These are phyloP conservation scores for Ganoderma multipileum DNA, from an alignment of 1,284 basidiomycete species.

Conservation along the genomic window DNA sequence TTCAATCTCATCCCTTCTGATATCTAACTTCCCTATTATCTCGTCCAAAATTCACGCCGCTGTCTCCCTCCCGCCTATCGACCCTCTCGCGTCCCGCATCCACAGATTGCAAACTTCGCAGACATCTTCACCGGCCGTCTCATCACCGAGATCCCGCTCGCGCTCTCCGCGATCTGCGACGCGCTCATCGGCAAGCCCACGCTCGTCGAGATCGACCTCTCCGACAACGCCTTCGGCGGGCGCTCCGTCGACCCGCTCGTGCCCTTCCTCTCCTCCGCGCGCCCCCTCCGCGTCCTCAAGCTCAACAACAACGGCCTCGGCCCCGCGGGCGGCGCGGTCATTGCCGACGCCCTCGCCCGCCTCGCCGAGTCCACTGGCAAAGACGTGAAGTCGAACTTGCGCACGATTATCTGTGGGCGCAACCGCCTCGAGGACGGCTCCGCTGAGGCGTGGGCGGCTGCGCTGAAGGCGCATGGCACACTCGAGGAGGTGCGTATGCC, in stretches of 20 bases:
- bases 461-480: slow-evolving; percentile 85
- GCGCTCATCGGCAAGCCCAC: slow-evolving; percentile 83
- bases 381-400: slow-evolving; percentile 69
- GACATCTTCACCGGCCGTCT: slow-evolving; percentile 98
- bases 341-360: slow-evolving; percentile 85
- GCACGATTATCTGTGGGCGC: slow-evolving; percentile 90
- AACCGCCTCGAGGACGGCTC: slow-evolving; percentile 95
- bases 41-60: slow-evolving; percentile 5
- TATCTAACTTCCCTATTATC: slow-evolving; percentile 6
- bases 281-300: slow-evolving; percentile 82
- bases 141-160: slow-evolving; percentile 94
- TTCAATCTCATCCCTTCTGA: slow-evolving; percentile 3
- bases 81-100: slow-evolving; percentile 3
- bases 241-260: slow-evolving; percentile 96
- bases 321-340: slow-evolving; percentile 86
- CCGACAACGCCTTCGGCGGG: slow-evolving; percentile 97
- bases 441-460: slow-evolving; percentile 84
- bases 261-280: slow-evolving; percentile 85
- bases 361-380: slow-evolving; percentile 77
- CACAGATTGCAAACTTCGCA: slow-evolving; percentile 91
- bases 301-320: slow-evolving; percentile 99
- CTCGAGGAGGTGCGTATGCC: slow-evolving; percentile 91
- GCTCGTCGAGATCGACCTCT: slow-evolving; percentile 90
- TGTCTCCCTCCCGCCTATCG: background rate
- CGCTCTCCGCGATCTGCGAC: slow-evolving; percentile 89